Conservation (phyloP, 495 filamentous ascomycete species). For the Talaromyces adpressus region DNA sequence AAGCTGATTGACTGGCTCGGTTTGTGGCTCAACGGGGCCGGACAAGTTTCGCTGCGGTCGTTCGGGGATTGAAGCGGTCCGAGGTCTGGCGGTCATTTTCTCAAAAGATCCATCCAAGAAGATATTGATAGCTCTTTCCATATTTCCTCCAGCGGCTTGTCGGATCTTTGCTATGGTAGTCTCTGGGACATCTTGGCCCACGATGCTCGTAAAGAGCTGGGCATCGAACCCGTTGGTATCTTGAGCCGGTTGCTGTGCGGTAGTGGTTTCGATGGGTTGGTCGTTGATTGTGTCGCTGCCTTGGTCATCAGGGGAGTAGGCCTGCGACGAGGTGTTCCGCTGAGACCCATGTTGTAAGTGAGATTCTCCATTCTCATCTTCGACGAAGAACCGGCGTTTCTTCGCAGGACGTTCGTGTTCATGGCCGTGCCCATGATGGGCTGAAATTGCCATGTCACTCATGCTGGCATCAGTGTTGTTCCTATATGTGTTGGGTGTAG, state of each 20-base stretch:
- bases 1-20: not conserved
- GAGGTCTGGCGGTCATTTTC: slow-evolving; percentile 20
- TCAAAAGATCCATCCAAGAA: slow-evolving; percentile 96
- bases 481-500: slow-evolving; percentile 17
- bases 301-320: not conserved
- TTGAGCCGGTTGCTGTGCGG: not conserved
- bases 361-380: slow-evolving; percentile 27
- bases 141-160: slow-evolving; percentile 50
- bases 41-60: slow-evolving; percentile 11
- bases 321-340: not conserved
- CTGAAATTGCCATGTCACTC: slow-evolving; percentile 11
- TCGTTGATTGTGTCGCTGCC: not conserved
- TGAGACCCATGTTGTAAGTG: not conserved
- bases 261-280: not conserved
- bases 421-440: not conserved
- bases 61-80: not conserved
- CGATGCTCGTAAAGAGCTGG: slow-evolving; percentile 59
- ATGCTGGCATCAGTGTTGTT: slow-evolving; percentile 15
- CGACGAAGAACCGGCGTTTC: slow-evolving; percentile 74
- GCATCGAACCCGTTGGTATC: slow-evolving; percentile 51
- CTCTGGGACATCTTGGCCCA: slow-evolving; percentile 55
- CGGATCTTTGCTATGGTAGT: slow-evolving; percentile 46
- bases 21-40: not conserved
- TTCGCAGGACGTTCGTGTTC: slow-evolving; percentile 62
- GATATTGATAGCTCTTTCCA: slow-evolving; percentile 70